phyloP scores from a whole-genome alignment of 768 basidiomycete genomes.

The Leccinum variicolor region DNA sequence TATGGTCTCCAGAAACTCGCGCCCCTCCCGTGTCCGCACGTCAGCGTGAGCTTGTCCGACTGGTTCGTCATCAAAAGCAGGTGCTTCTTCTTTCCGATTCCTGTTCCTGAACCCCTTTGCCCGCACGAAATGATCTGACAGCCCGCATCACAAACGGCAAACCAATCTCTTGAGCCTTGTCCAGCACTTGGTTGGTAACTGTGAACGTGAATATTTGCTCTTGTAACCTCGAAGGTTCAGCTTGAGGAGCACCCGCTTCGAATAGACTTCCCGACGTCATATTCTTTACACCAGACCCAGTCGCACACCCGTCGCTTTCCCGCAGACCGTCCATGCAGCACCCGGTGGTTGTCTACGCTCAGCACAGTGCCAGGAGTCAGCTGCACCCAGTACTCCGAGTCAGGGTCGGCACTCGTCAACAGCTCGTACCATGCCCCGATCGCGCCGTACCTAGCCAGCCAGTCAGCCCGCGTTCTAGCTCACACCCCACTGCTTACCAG shows the following conservation, averaged over 20 bases:
- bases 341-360: slow-evolving; percentile 93
- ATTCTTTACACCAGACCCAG: slow-evolving; percentile 9
- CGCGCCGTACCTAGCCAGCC: slow-evolving; percentile 76
- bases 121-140: slow-evolving; percentile 47
- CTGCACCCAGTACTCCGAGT: slow-evolving; percentile 91
- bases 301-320: slow-evolving; percentile 92
- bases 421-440: slow-evolving; percentile 74
- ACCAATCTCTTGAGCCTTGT: slow-evolving; percentile 75
- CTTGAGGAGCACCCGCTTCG: slow-evolving; percentile 53
- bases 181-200: slow-evolving; percentile 84
- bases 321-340: slow-evolving; percentile 90
- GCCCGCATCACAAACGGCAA: slow-evolving; percentile 74
- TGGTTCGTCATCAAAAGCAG: slow-evolving; percentile 66
- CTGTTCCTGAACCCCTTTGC: slow-evolving; percentile 35
- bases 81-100: slow-evolving; percentile 51
- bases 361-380: slow-evolving; percentile 85
- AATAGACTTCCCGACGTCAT: slow-evolving; percentile 34
- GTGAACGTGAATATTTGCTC: slow-evolving; percentile 93
- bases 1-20: slow-evolving; percentile 75
- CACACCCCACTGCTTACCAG: slow-evolving; percentile 46
- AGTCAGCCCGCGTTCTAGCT: neutral
- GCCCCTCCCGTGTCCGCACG: slow-evolving; percentile 53
- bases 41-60: slow-evolving; percentile 27
- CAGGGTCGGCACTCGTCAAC: slow-evolving; percentile 68
- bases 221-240: slow-evolving; percentile 69